These are phyloP conservation scores for Suillus discolor DNA, from an alignment of 768 basidiomycete species.

Conservation along the genomic window DNA sequence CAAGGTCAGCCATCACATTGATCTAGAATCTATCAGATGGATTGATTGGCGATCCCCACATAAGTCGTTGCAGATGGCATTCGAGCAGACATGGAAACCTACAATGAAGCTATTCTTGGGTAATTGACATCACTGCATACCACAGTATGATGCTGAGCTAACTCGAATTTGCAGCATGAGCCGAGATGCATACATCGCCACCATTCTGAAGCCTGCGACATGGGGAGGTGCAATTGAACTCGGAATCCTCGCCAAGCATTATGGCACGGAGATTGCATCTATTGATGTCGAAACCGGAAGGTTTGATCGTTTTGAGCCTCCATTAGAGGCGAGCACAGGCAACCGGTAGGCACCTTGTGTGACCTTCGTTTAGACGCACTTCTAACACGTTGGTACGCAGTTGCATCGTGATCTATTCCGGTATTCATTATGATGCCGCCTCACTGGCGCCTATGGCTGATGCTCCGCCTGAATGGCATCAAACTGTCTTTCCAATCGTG, in stretches of 20 bases:
- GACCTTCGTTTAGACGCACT: background rate
- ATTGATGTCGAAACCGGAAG: constrained; percentile 93
- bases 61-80: constrained; percentile 88
- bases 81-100: constrained; percentile 65
- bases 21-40: constrained; percentile 1
- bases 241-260: constrained; percentile 80
- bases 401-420: constrained; percentile 87
- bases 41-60: constrained; percentile 5
- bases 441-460: constrained; percentile 77
- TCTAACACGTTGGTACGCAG: constrained; percentile 32
- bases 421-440: constrained; percentile 95
- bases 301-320: constrained; percentile 77
- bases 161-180: constrained; percentile 41
- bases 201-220: constrained; percentile 75
- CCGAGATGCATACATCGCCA: constrained; percentile 73
- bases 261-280: constrained; percentile 82
- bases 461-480: constrained; percentile 87
- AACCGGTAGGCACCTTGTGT: constrained; percentile 26
- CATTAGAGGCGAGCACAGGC: constrained; percentile 39
- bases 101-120: constrained; percentile 89
- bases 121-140: constrained; percentile 29
- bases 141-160: constrained; percentile 5
- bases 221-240: constrained; percentile 99
- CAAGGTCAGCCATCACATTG: constrained; percentile 53
- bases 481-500: constrained; percentile 75